phyloP scores from a whole-genome alignment of 2,329 filamentous ascomycete species.

The Penicillium hordei region DNA sequence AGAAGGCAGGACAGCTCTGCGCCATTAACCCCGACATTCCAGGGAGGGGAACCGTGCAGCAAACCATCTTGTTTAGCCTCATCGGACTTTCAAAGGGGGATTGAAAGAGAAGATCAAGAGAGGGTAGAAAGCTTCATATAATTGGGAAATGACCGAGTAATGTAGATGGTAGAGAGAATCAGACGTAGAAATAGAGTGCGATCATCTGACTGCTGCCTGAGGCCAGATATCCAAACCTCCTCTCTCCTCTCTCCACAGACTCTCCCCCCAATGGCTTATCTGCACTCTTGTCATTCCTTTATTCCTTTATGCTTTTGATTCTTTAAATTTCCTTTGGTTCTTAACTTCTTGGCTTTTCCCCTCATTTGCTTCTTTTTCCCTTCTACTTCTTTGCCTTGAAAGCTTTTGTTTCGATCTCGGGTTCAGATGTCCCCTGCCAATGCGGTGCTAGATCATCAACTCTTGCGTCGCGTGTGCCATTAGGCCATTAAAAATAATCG shows the following conservation, averaged over 20 bases:
- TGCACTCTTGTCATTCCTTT: conserved; percentile 4
- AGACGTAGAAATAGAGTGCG: neutral
- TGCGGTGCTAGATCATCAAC: neutral
- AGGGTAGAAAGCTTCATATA: neutral
- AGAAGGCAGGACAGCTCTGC: neutral
- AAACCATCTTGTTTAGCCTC: neutral
- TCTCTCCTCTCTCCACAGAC: neutral
- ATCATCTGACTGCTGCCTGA: conserved; percentile 12
- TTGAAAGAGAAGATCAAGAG: neutral
- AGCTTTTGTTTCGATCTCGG: neutral
- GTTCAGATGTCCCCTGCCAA: conserved; percentile 3
- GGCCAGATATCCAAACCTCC: neutral
- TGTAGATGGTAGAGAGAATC: neutral
- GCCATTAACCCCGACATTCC: neutral
- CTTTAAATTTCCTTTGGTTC: neutral
- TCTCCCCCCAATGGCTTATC: neutral
- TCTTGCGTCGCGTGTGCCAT: neutral
- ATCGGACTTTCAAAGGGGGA: neutral
- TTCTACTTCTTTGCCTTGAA: neutral
- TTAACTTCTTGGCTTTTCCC: conserved; percentile 3
- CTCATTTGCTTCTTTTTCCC: conserved; percentile 2
- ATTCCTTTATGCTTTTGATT: neutral
- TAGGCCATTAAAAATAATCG: neutral
- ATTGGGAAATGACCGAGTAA: neutral
- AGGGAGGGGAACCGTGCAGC: conserved; percentile 7